Base-by-base conservation (phyloP, 2,329 filamentous ascomycete genomes). In the Chaetomiaceae sp. region DNA sequence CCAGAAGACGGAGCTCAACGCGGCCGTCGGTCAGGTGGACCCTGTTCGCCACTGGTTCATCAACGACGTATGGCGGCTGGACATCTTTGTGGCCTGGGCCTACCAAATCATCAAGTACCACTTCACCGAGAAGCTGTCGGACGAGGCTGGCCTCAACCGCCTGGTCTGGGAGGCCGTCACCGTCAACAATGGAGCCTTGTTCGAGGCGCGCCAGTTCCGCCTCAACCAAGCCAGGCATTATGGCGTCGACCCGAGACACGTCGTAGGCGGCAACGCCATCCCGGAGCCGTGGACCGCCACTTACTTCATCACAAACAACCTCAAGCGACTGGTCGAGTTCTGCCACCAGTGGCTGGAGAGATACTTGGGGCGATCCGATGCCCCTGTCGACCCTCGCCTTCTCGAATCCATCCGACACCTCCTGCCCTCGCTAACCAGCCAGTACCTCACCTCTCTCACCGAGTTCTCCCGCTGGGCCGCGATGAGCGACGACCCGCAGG, bases 221-320 rank as follows among this genome's bases (percentile, higher is more conserved):
- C 75, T 80, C 57, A 78, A 81, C 33, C 87, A 92, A 62, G 75
- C 87, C 12, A 71, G 75, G 2, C 71, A 82, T 3, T 97, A 96
- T 66, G 90, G 89, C 2, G 77, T 96, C 4, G 77, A 79, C 17
- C 72, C 80, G 15, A 87, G 91, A 59, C 73, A 80, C 9, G 71
- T 74, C 2, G 72, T 78, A 15, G 80, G 82, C 40, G 91, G 90
- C 64, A 78, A 84, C 19, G 81, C 78, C 11, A 76, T 96, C 8
- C 82, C 87, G 0, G 84, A 89, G 55, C 88, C 91, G 40, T 99
- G 94, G 94, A 96, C 91, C 0, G 91, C 89, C 15, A 83, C 80
- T 60, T 69, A 73, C 39, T 82, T 77, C 58, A 74, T 84, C 51
- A 79, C 82, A 47, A 84, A 84, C 66, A 85, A 84, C 57, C 64